A percentile compares a stretch with the other conserved stretches of the same genome.
Conservation (phyloP, 805 yeast genomes). For the Candida piceae region DNA sequence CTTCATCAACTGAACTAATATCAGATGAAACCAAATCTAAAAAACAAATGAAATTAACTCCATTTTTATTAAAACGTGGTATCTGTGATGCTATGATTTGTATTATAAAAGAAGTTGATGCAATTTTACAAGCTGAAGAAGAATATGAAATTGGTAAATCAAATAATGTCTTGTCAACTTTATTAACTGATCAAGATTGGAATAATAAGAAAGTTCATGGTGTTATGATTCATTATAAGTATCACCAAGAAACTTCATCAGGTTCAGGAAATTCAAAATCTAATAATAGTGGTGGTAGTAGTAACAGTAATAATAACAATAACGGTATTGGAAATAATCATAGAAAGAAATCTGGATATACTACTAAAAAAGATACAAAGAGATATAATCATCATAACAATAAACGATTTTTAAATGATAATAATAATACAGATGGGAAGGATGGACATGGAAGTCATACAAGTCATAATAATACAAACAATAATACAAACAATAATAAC, state of each 20-base stretch:
- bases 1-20: constrained; percentile 3
- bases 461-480: too few species aligned
- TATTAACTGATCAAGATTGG: constrained; percentile 31
- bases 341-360: background rate
- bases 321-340: background rate
- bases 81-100: constrained; percentile 43
- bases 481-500: too few species aligned
- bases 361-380: background rate
- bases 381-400: background rate
- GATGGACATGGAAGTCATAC: too few species aligned
- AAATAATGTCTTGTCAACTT: constrained; percentile 11
- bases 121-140: constrained; percentile 28
- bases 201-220: constrained; percentile 38
- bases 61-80: constrained; percentile 39
- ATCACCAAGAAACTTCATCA: constrained; percentile 33
- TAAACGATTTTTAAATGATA: too few species aligned
- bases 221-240: constrained; percentile 41
- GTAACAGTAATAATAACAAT: background rate
- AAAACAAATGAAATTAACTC: constrained; percentile 29
- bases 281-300: background rate
- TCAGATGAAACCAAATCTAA: constrained; percentile 7
- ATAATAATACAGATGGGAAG: too few species aligned
- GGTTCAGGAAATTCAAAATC: background rate
- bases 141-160: constrained; percentile 25
- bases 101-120: constrained; percentile 44